Base-by-base conservation (phyloP, 306 rosid species). In the Spatholobus suberectus region DNA sequence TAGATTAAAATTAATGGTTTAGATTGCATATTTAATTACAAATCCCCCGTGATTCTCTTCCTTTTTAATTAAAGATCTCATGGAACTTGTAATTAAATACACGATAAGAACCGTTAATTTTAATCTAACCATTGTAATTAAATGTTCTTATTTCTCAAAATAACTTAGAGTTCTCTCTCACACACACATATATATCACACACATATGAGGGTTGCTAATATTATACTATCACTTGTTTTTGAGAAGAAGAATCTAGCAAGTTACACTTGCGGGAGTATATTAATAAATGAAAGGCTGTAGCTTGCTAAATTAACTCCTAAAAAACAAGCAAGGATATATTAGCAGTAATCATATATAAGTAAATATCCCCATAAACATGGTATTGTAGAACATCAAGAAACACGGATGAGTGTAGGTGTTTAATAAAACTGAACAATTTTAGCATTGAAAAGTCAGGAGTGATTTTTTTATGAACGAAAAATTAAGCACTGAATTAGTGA, bases 361-460 rank as follows among this genome's bases (percentile, higher is more conserved):
- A 57, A 57, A 57, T 17, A 10, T 10, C 17, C 9, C 10, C 11
- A 3, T 4, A 57, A 23, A 57, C 27, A 26, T n/a, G 59, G 66
- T 61, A 17, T 43, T 40, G 18, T 65, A 59, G 66, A 73, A 73
- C 63, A 49, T 72, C 5, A 32, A 40, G 65, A 73, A 73, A 51
- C 77, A 73, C 47, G 6, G 47, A 41, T 41, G 47, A 41, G 47
- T 41, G 13, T 1, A 10, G 13, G 47, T 41, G 47, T 41, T 10
- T 41, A 1, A 41, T 41, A 41, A 8, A 41, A 41, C 32, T 29
- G 32, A 29, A 5, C 1, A 7, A 17, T n/a, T 47, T 51, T 17
- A 17, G 3, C 57, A 24, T 70, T 78, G 67, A 52, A 69, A 46
- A n/a, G n/a, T 32, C 46, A 15, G 10, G 12, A 47, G 55, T 15